These are phyloP conservation scores for Diaporthe sp. DNA, from an alignment of 2,329 filamentous ascomycete genomes.

Conservation along the genomic window DNA sequence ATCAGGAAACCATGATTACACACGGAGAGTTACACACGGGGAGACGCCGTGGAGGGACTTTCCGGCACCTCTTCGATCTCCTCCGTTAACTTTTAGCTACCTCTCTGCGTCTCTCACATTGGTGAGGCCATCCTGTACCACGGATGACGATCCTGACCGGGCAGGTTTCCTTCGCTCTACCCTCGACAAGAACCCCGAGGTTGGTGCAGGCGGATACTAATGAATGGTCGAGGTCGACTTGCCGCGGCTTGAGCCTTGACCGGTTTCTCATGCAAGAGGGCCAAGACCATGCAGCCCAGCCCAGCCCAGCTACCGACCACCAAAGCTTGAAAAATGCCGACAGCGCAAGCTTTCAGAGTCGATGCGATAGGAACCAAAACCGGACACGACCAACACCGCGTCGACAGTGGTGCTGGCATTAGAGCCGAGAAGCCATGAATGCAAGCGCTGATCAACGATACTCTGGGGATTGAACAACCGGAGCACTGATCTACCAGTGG, in stretches of 20 bases:
- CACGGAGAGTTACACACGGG: neutral
- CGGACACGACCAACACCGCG: neutral
- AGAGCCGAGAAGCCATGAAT: neutral
- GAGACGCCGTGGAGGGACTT: neutral
- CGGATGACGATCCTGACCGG: neutral
- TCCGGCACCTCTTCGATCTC: neutral
- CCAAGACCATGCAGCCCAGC: neutral
- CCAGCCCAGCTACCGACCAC: neutral
- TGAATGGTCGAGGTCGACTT: neutral
- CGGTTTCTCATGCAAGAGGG: neutral
- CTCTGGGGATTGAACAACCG: too few relatives aligned
- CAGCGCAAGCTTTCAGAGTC: neutral
- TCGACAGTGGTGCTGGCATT: neutral
- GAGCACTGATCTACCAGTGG: neutral
- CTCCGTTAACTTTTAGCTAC: neutral
- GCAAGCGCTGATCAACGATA: neutral
- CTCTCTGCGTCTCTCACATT: neutral
- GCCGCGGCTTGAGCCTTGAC: neutral
- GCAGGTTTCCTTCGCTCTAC: neutral
- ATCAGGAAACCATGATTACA: neutral
- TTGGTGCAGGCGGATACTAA: neutral
- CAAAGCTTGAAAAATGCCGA: neutral
- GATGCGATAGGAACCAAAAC: neutral
- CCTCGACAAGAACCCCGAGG: neutral
- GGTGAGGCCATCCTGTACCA: neutral